These are phyloP conservation scores for Coniochaeta prunicola DNA, from an alignment of 2,329 filamentous ascomycete species.

Conservation along the genomic window DNA sequence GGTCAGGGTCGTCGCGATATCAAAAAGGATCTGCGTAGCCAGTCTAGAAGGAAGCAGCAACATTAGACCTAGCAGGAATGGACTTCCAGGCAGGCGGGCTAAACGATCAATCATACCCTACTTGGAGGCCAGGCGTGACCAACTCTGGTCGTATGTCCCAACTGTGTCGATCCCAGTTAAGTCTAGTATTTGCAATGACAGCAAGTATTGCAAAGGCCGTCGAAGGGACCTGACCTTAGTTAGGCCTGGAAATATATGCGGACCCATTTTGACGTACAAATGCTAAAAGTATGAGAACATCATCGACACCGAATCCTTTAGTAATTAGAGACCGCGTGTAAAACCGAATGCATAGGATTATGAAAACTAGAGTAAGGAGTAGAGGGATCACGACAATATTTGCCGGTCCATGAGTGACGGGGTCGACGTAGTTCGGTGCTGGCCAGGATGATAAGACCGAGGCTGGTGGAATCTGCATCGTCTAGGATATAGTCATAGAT, in stretches of 20 bases:
- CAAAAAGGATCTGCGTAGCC: conserved; percentile 27
- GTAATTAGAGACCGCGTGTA: conserved; percentile 26
- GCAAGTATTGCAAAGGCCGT: conserved; percentile 22
- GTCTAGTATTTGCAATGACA: conserved; percentile 16
- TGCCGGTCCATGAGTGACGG: conserved; percentile 20
- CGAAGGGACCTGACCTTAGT: conserved; percentile 19
- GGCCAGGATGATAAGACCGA: conserved; percentile 19
- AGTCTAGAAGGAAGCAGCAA: conserved; percentile 13
- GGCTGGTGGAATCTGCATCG: conserved; percentile 14
- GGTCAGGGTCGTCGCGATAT: conserved; percentile 27
- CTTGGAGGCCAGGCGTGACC: conserved; percentile 15
- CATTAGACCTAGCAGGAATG: background rate
- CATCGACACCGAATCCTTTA: conserved; percentile 26
- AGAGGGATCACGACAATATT: conserved; percentile 18
- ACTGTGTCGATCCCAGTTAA: conserved; percentile 24
- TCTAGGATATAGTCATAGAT: background rate
- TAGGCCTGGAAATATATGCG: background rate
- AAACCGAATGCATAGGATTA: conserved; percentile 23
- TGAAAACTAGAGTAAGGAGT: conserved; percentile 19
- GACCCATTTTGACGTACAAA: conserved; percentile 18
- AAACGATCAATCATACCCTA: conserved; percentile 15
- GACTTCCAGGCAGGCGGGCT: background rate
- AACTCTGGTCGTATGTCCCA: conserved; percentile 22
- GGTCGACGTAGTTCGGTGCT: conserved; percentile 22
- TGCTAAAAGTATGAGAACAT: conserved; percentile 27